Base-by-base conservation (phyloP, 2,329 filamentous ascomycete species). In the Sclerotinia borealis region DNA sequence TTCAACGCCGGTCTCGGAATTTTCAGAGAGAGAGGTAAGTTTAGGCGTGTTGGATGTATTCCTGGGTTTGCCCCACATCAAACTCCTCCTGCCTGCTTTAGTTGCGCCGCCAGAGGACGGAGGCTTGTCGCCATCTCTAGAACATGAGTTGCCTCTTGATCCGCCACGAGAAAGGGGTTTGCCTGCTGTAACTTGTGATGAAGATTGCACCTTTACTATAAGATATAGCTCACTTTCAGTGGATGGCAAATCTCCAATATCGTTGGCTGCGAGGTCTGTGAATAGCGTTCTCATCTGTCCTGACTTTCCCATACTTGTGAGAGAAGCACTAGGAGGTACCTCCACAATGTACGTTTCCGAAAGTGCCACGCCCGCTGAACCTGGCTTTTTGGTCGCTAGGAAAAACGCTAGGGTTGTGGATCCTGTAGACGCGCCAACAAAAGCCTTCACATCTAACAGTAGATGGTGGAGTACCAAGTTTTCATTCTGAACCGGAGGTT, bases 291-390 rank as follows among this genome's bases (percentile, higher is more conserved):
- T 91, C 73, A 93, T 85, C 72, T 88, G 88, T 27, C 85, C 83
- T 67, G 85, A 84, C 59, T 86, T 83, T 11, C 83, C 78, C 55
- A 91, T 77, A 65, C 83, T 85, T 15, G 86, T 82, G 66, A 93
- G 85, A 25, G 85, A 84, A 63, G 92, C 90, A 36, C 88, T 88
- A 0, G 90, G 80, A 0, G 90, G 88, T 17, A 96, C 83, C 61
- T 93, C 87, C 59, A 96, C 84, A 19, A 85, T 84, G 76, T 91
- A 97, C 56, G 85, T 89, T 76, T 99, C 95, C 2, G 92, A 96
- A 1, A 98, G 78, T 3, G 87, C 85, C 19, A 82, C 81, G 9
- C 90, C 79, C 13, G 81, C 78, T 37, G 85, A 84, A 19, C 86
- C 85, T 2, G 85, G 81, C 1, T 84, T 80, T 73, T 91, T 92